These are phyloP conservation scores for Auriculariales sp. DNA, from an alignment of 768 basidiomycete species.

Conservation along the genomic window DNA sequence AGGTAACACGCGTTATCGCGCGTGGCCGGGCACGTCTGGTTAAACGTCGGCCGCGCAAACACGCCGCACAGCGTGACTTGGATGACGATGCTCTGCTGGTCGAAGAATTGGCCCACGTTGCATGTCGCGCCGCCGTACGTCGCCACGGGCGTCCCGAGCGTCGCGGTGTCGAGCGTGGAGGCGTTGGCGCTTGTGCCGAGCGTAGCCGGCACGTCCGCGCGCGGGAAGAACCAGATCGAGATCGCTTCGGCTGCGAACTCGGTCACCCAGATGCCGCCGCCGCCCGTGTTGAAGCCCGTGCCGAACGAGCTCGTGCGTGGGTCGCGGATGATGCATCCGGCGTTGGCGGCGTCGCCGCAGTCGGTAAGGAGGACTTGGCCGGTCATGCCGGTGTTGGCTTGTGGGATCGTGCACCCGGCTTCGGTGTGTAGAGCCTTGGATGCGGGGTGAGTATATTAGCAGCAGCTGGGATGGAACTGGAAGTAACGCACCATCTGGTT, in stretches of 20 bases:
- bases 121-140: constrained; percentile 53
- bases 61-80: constrained; percentile 10
- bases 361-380: constrained; percentile 14
- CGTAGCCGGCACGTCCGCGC: constrained; percentile 30
- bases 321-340: constrained; percentile 52
- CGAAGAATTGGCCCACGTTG: constrained; percentile 18
- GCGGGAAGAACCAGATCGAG: constrained; percentile 18
- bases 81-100: constrained; percentile 14
- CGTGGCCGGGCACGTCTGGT: constrained; percentile 3
- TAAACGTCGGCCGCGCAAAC: constrained; percentile 6
- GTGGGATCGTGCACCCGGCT: constrained; percentile 8
- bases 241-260: constrained; percentile 54
- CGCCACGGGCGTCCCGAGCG: constrained; percentile 51
- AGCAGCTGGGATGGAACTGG: background rate
- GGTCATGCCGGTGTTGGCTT: constrained; percentile 6
- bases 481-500: background rate
- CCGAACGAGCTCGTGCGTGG: constrained; percentile 46
- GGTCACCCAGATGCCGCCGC: constrained; percentile 65
- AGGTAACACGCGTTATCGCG: constrained; percentile 38
- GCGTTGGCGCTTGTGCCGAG: constrained; percentile 35
- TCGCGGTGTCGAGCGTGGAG: constrained; percentile 30
- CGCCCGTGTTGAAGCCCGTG: constrained; percentile 42
- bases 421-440: background rate
- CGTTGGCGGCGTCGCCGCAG: constrained; percentile 36
- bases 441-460: background rate